Evolutionary conservation across 2,329 filamentous ascomycete species (phyloP), one percentile per base, ranked within the genome.

Genomic region (Epichloe typhina): DNA sequence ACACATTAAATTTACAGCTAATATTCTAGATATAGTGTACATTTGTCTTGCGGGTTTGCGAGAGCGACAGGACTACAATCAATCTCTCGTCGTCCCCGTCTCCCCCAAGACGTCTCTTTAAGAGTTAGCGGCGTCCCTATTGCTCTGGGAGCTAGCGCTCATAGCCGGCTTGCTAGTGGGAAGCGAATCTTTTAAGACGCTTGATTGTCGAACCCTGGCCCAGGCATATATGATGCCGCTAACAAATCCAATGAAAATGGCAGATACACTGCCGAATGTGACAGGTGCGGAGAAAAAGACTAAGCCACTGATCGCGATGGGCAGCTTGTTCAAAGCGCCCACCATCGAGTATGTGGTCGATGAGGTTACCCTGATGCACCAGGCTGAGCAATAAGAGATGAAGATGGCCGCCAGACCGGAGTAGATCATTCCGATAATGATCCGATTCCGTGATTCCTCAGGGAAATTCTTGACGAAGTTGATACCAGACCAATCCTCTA

Each of bases 311-410:
- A 98, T 68, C 50, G 93, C 93, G 59, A 98, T 90, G 41, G 93
- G 93, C 35, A 98, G 83, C 76, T 98, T 98, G 79, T 98, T 98
- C 62, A 98, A 76, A 17, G 91, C 88, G 55, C 93, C 93, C 51
- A 97, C 93, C 91, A 98, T 97, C 33, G 88, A 95, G 75, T 97
- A 98, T 2, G 93, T 98, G 8, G 93, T 98, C 17, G 90, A 96
- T 0, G 90, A 95, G 7, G 93, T 97, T 57, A 95, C 87, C 58
- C 93, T 90, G 56, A 98, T 94, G 66, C 93, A 97, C 93, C 93
- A 98, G 38, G 93, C 93, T 15, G 91, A 96, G 64, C 89, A 94
- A 77, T 98, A 98, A n/a, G 91, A 97, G 69, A 98, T 98, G 72
- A 96, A 95, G 63, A 97, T 90, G 47, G 90, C 87, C 37, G 83